phyloP scores from a whole-genome alignment of 495 filamentous ascomycete species.

The Amniculicola lignicola region DNA sequence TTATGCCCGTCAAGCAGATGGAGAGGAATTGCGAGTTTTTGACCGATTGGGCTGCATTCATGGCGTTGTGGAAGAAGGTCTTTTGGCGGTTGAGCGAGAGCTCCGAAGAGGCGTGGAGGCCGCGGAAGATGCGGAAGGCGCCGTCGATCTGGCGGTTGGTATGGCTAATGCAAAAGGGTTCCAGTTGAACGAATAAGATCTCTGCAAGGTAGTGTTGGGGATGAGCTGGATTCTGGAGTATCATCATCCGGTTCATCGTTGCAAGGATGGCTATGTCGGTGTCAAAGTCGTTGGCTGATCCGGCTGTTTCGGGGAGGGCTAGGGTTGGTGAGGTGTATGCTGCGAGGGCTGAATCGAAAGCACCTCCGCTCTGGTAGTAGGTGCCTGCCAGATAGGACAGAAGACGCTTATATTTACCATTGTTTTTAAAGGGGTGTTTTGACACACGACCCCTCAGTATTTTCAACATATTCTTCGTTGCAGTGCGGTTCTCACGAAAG shows the following conservation, averaged over 20 bases:
- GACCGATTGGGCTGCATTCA: constrained; percentile 55
- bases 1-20: constrained; percentile 83
- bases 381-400: constrained; percentile 69
- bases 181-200: constrained; percentile 60
- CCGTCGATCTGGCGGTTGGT: constrained; percentile 70
- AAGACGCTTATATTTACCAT: constrained; percentile 47
- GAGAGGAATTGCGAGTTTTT: constrained; percentile 69
- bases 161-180: constrained; percentile 64
- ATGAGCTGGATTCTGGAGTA: constrained; percentile 64
- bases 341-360: constrained; percentile 60
- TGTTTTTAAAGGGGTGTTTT: constrained; percentile 43
- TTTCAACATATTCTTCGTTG: constrained; percentile 48
- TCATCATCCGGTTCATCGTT: constrained; percentile 75
- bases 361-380: constrained; percentile 74
- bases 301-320: constrained; percentile 45
- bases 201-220: constrained; percentile 48
- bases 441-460: constrained; percentile 42
- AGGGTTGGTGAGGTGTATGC: constrained; percentile 63
- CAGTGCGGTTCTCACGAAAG: constrained; percentile 63
- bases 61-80: constrained; percentile 64
- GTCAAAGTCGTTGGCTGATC: constrained; percentile 51
- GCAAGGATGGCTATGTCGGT: constrained; percentile 74
- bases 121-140: constrained; percentile 74
- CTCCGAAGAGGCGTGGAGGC: constrained; percentile 47
- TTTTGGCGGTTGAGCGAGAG: constrained; percentile 68